Conservation (phyloP, 1,139 yeast species). For the Taphrina betulina region DNA sequence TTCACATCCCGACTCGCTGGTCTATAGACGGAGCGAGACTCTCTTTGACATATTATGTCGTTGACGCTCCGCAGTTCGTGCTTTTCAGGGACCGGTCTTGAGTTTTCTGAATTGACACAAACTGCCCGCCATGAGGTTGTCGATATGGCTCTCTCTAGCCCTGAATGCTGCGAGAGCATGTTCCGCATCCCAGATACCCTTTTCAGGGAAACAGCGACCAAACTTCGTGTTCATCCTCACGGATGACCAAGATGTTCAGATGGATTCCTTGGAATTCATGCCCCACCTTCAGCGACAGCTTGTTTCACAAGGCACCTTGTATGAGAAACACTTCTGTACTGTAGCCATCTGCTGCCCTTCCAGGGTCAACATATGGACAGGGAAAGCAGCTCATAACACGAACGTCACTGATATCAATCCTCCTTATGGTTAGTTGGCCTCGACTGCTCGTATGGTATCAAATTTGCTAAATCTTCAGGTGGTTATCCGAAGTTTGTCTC, state of each 20-base stretch:
- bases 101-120: too few relatives aligned
- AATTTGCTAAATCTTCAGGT: not conserved
- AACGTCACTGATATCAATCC: slow-evolving; percentile 31
- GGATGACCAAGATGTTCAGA: slow-evolving; percentile 31
- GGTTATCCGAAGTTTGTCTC: slow-evolving; percentile 31
- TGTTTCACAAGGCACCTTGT: slow-evolving; percentile 16
- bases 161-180: too few relatives aligned
- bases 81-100: too few relatives aligned
- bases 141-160: too few relatives aligned
- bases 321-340: slow-evolving; percentile 25
- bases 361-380: slow-evolving; percentile 29
- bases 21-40: too few relatives aligned
- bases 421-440: slow-evolving; percentile 23
- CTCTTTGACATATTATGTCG: too few relatives aligned
- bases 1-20: too few relatives aligned
- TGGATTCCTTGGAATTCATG: slow-evolving; percentile 30
- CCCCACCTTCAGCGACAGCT: slow-evolving; percentile 18
- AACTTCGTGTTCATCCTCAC: slow-evolving; percentile 32
- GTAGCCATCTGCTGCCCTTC: slow-evolving; percentile 33
- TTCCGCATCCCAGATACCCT: too few relatives aligned
- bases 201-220: too few relatives aligned
- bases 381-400: slow-evolving; percentile 31
- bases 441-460: not conserved
- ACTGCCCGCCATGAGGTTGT: too few relatives aligned
- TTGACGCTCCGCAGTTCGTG: too few relatives aligned